Conservation (phyloP, 2,329 filamentous ascomycete genomes). For the Exophiala aquamarina region DNA sequence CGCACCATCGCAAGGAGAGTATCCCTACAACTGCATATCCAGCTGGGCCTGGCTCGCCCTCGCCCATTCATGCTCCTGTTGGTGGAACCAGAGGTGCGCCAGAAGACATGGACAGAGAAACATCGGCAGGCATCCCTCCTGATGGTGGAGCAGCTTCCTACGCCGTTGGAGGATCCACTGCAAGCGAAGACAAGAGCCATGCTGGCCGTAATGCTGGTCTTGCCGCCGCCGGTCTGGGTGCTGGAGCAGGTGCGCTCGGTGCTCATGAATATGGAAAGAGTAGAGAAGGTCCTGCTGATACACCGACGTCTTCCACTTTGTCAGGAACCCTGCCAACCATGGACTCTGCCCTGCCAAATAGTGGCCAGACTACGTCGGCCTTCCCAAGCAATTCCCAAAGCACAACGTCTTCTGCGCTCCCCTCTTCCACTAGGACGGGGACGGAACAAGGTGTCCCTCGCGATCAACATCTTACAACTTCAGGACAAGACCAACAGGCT, state of each 20-base stretch:
- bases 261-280: slow-evolving; percentile 11
- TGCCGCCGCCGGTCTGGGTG: slow-evolving; percentile 17
- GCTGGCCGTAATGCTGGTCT: slow-evolving; percentile 14
- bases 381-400: no score
- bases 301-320: not conserved
- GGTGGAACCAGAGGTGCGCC: slow-evolving; percentile 18
- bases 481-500: slow-evolving; percentile 2
- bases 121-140: no score
- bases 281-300: slow-evolving; percentile 1
- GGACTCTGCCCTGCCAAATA: not conserved
- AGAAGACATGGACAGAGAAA: not conserved
- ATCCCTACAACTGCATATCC: slow-evolving; percentile 29
- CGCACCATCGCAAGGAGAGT: slow-evolving; percentile 23
- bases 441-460: no score
- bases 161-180: not conserved
- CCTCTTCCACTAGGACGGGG: no score
- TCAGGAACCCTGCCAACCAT: not conserved
- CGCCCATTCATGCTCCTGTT: slow-evolving; percentile 23
- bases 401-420: no score
- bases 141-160: not conserved
- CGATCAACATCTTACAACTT: not conserved
- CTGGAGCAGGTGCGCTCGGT: slow-evolving; percentile 10
- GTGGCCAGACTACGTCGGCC: no score
- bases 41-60: slow-evolving; percentile 20
- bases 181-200: slow-evolving; percentile 6